A percentile compares a stretch with the other conserved stretches of the same genome.
These are phyloP conservation scores for Emmonsiellopsis sp. DNA, from an alignment of 2,329 filamentous ascomycete genomes.

Conservation along the genomic window DNA sequence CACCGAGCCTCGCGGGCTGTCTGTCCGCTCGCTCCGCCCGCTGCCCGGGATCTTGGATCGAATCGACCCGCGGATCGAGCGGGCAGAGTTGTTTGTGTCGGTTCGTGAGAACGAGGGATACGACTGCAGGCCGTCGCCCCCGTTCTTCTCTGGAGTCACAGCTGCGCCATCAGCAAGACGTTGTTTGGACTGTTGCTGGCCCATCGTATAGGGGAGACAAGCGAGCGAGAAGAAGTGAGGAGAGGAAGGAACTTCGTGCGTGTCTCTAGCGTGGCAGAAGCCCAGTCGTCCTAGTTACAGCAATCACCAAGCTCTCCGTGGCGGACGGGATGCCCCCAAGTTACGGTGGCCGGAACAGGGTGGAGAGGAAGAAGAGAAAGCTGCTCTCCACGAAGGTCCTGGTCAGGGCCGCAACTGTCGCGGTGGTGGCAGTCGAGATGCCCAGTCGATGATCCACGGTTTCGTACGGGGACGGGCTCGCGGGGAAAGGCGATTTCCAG, in stretches of 20 bases:
- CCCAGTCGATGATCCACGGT: constrained; percentile 10
- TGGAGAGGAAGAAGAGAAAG: constrained; percentile 14
- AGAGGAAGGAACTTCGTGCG: neutral
- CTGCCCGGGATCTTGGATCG: constrained; percentile 74
- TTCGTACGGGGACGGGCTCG: constrained; percentile 6
- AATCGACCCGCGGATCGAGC: constrained; percentile 72
- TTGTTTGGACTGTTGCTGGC: constrained; percentile 43
- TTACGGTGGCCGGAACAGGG: constrained; percentile 15
- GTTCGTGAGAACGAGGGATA: constrained; percentile 88
- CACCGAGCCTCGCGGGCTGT: constrained; percentile 72
- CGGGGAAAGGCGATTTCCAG: constrained; percentile 3
- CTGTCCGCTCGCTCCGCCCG: constrained; percentile 48
- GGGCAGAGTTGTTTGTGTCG: constrained; percentile 85
- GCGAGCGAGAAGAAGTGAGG: neutral
- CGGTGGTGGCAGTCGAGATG: constrained; percentile 6
- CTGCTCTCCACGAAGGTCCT: constrained; percentile 12
- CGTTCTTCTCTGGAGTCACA: constrained; percentile 22
- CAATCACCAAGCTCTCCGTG: neutral
- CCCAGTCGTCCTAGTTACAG: neutral
- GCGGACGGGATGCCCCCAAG: neutral
- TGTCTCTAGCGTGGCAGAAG: neutral
- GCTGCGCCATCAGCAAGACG: constrained; percentile 44
- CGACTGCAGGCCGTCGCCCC: constrained; percentile 59
- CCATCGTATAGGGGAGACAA: constrained; percentile 31
- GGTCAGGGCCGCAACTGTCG: constrained; percentile 9